Evolutionary conservation across 495 filamentous ascomycete genomes (phyloP).

Genomic region (Penicillium simplicissimum): DNA sequence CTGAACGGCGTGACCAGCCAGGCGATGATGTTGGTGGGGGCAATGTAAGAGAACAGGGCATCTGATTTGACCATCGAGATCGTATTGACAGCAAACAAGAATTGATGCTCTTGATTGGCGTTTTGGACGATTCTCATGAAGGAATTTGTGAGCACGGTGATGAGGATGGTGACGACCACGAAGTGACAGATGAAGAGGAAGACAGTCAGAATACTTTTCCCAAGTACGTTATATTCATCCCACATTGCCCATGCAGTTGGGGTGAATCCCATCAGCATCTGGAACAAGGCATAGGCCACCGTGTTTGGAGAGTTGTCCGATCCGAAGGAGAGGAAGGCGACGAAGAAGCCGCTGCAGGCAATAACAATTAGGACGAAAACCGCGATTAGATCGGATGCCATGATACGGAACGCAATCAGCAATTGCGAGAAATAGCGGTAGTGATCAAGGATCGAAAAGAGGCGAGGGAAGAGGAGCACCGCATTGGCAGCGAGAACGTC

Average conservation of each 20-base stretch:
- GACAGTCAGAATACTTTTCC: slow-evolving; percentile 68
- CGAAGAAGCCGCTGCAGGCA: slow-evolving; percentile 89
- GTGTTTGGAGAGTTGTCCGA: slow-evolving; percentile 60
- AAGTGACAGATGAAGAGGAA: slow-evolving; percentile 96
- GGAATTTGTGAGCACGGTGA: slow-evolving; percentile 89
- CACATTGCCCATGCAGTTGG: slow-evolving; percentile 73
- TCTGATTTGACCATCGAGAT: slow-evolving; percentile 97
- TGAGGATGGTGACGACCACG: slow-evolving; percentile 87
- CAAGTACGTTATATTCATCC: slow-evolving; percentile 76
- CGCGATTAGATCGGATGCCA: slow-evolving; percentile 84
- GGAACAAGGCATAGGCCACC: slow-evolving; percentile 86
- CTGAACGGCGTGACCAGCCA: slow-evolving; percentile 82
- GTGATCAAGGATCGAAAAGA: slow-evolving; percentile 90
- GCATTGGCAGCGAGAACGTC: slow-evolving; percentile 88
- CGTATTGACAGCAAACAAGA: slow-evolving; percentile 89
- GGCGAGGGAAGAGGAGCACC: slow-evolving; percentile 81
- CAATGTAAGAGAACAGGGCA: slow-evolving; percentile 86
- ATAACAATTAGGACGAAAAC: slow-evolving; percentile 81
- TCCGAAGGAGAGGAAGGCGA: slow-evolving; percentile 82
- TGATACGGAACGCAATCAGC: slow-evolving; percentile 87
- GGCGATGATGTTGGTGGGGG: slow-evolving; percentile 83
- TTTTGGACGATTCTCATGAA: slow-evolving; percentile 94
- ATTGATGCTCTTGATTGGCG: slow-evolving; percentile 90
- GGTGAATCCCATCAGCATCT: slow-evolving; percentile 88
- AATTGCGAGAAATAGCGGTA: slow-evolving; percentile 94